Evolutionary conservation across 345 rosid genomes (phyloP).

Genomic region (Raphanus sativus): DNA sequence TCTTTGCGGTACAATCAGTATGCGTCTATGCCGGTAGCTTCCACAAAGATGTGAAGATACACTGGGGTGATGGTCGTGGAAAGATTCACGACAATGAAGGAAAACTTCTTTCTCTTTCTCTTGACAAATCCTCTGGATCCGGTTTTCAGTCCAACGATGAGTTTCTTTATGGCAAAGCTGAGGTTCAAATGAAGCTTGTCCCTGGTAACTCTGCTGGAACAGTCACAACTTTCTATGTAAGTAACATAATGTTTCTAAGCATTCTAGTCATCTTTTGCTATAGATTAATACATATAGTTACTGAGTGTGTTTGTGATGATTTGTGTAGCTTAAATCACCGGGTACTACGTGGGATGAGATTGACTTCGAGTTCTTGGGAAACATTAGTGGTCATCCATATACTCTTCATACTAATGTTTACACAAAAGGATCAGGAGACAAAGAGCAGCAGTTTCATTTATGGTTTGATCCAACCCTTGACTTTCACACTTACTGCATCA

Average conservation of each 20-base stretch:
- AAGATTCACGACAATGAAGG: neutral
- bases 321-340: conserved; percentile 31
- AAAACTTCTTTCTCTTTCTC: neutral
- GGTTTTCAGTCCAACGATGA: conserved; percentile 34
- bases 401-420: conserved; percentile 36
- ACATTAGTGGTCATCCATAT: conserved; percentile 30
- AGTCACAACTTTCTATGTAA: conserved; percentile 35
- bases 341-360: conserved; percentile 39
- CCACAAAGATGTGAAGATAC: conserved; percentile 2
- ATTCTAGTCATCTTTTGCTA: neutral
- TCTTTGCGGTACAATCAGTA: neutral
- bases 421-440: conserved; percentile 29
- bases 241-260: neutral
- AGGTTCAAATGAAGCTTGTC: conserved; percentile 35
- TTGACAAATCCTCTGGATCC: conserved; percentile 26
- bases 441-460: conserved; percentile 32
- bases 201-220: conserved; percentile 39
- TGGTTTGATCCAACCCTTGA: conserved; percentile 39
- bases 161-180: conserved; percentile 30
- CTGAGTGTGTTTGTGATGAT: neutral
- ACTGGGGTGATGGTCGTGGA: neutral
- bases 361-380: conserved; percentile 43
- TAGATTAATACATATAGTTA: neutral
- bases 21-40: neutral
- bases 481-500: conserved; percentile 34